Percentiles rank a stretch among this genome's conserved stretches.
These are phyloP conservation scores for Eruca vesicaria DNA, from an alignment of 441 rosid genomes.

Conservation along the genomic window DNA sequence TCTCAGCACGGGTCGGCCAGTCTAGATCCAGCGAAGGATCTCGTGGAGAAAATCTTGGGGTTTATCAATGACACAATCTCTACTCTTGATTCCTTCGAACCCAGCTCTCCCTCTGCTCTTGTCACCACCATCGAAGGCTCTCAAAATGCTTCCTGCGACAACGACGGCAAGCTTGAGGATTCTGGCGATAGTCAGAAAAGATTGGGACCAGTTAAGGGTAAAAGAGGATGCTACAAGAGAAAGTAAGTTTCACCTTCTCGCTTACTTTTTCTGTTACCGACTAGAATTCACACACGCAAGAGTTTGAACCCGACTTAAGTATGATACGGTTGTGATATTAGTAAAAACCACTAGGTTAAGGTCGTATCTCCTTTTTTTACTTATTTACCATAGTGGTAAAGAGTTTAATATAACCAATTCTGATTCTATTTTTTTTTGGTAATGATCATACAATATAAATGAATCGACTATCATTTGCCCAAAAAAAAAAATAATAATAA, in stretches of 20 bases:
- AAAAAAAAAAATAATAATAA: too few relatives aligned
- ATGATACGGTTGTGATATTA: not conserved
- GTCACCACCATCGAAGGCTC: conserved; percentile 32
- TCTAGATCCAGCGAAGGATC: conserved; percentile 29
- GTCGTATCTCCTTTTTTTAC: not conserved
- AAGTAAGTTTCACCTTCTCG: not conserved
- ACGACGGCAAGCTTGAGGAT: conserved; percentile 46
- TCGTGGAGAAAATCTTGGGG: conserved; percentile 42
- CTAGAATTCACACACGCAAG: not conserved
- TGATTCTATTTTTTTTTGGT: not conserved
- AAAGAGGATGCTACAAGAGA: not conserved
- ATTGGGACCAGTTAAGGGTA: conserved; percentile 30
- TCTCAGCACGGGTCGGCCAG: conserved; percentile 11
- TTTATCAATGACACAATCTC: conserved; percentile 47
- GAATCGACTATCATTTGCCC: too few relatives aligned
- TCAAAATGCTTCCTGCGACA: conserved; percentile 37
- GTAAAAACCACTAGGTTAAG: not conserved
- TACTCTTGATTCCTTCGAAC: conserved; percentile 25
- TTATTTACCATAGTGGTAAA: not conserved
- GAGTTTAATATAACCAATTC: not conserved
- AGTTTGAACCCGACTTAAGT: not conserved
- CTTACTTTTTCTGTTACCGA: not conserved
- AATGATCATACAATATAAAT: not conserved
- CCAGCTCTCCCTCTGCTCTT: conserved; percentile 18
- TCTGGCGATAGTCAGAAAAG: conserved; percentile 58